A percentile compares a stretch with the other conserved stretches of the same genome.
These are phyloP conservation scores for Haplographium delicatum DNA, from an alignment of 495 filamentous ascomycete genomes.

Conservation along the genomic window DNA sequence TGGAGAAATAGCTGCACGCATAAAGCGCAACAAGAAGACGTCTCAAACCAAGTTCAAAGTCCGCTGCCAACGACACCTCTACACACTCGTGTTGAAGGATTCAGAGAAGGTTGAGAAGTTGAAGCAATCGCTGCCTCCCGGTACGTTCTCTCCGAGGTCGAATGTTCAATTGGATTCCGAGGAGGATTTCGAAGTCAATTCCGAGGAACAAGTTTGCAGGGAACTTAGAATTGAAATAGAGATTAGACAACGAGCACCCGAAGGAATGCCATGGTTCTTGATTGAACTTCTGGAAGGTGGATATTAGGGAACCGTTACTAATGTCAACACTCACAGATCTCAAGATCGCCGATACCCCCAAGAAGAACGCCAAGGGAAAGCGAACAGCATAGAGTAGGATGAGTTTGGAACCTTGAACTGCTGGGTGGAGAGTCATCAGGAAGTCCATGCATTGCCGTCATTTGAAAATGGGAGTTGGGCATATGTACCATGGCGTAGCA, in stretches of 20 bases:
- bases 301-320: no score
- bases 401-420: not conserved
- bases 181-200: no score
- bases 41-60: constrained; percentile 99
- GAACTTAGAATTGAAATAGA: no score
- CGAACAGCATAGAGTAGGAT: constrained; percentile 16
- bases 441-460: constrained; percentile 7
- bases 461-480: constrained; percentile 22
- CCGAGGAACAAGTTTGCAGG: no score
- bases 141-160: constrained; percentile 49
- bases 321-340: constrained; percentile 46
- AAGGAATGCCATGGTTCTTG: no score
- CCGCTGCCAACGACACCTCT: constrained; percentile 88
- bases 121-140: constrained; percentile 94
- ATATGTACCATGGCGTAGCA: constrained; percentile 22
- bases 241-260: no score
- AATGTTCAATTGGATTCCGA: not conserved
- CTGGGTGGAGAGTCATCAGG: not conserved
- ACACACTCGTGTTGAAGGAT: constrained; percentile 97
- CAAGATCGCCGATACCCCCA: constrained; percentile 70
- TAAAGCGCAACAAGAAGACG: constrained; percentile 88
- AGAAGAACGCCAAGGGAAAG: constrained; percentile 58
- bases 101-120: constrained; percentile 99
- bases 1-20: constrained; percentile 69
- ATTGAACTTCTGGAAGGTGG: no score